A percentile compares a stretch with the other conserved stretches of the same genome.
These are phyloP conservation scores for Sisymbrium irio DNA, from an alignment of 345 rosid species.

Conservation along the genomic window DNA sequence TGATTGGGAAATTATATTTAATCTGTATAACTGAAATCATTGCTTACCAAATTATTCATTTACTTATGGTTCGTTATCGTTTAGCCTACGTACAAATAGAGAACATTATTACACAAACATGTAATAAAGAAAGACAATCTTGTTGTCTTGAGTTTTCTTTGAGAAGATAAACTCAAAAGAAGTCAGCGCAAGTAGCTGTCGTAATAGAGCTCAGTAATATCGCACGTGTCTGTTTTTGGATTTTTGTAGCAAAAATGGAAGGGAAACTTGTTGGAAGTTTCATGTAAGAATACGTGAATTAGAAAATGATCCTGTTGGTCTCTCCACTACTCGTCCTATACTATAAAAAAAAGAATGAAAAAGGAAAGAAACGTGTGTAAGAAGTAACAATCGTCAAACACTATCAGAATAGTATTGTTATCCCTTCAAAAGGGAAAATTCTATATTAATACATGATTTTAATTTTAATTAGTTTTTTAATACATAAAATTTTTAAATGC, in stretches of 20 bases:
- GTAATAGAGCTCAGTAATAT: neutral
- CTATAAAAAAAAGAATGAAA: neutral
- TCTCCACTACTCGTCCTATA: neutral
- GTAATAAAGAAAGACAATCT: neutral
- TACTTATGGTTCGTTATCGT: too few species aligned
- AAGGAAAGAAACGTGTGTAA: neutral
- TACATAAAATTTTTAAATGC: too few species aligned
- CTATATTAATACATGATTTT: too few species aligned
- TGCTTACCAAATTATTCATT: neutral
- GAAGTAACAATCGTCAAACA: neutral
- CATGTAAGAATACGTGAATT: neutral
- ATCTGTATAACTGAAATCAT: neutral
- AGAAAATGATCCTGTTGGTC: neutral
- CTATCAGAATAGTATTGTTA: neutral
- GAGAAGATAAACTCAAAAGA: too few species aligned
- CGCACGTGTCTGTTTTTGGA: neutral
- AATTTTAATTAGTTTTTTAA: too few species aligned
- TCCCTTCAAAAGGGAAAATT: too few species aligned
- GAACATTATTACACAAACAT: neutral
- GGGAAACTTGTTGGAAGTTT: neutral
- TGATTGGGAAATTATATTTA: neutral
- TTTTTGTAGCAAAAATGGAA: neutral
- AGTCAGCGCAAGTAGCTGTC: neutral
- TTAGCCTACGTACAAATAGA: too few species aligned
- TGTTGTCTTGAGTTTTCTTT: neutral